These are phyloP conservation scores for Stephanodiscus minutulus DNA, from an alignment of 108 stramenopile species.

Conservation along the genomic window DNA sequence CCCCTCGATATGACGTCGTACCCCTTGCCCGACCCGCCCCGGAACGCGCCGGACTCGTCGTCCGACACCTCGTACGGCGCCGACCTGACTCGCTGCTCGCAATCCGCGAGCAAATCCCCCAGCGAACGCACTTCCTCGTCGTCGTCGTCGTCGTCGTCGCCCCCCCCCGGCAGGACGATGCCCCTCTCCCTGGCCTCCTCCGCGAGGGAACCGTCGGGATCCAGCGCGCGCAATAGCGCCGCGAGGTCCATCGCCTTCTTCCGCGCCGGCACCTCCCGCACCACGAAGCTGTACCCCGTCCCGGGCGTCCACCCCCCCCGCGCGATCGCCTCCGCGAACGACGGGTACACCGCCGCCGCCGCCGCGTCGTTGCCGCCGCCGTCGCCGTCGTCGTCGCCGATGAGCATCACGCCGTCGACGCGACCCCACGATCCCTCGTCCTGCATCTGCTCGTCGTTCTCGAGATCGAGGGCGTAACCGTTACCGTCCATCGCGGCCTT, in stretches of 20 bases:
- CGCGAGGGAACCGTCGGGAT: slow-evolving; percentile 74
- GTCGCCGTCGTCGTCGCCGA: slow-evolving; percentile 51
- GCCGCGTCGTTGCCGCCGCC: background rate
- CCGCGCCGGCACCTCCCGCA: slow-evolving; percentile 72
- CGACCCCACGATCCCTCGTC: slow-evolving; percentile 80
- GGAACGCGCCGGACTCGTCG: slow-evolving; percentile 54
- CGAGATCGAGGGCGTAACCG: slow-evolving; percentile 64
- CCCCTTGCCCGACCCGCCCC: slow-evolving; percentile 60
- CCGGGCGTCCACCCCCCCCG: slow-evolving; percentile 73
- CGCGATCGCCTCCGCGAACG: slow-evolving; percentile 62
- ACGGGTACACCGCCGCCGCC: slow-evolving; percentile 57
- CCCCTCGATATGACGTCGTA: slow-evolving; percentile 71
- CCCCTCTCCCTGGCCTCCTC: slow-evolving; percentile 61
- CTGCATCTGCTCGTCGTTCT: slow-evolving; percentile 60
- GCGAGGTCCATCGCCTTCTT: slow-evolving; percentile 60
- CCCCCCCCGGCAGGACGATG: slow-evolving; percentile 52
- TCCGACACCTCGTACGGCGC: slow-evolving; percentile 55
- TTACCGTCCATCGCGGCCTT: slow-evolving; percentile 72
- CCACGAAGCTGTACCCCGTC: slow-evolving; percentile 78
- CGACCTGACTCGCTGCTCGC: slow-evolving; percentile 51
- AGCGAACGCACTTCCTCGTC: slow-evolving; percentile 41
- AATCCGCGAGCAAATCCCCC: slow-evolving; percentile 59
- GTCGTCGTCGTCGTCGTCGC: slow-evolving; percentile 50
- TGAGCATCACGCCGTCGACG: slow-evolving; percentile 63
- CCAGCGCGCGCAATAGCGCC: slow-evolving; percentile 66